Conservation (phyloP, 2,329 filamentous ascomycete species). For the Colletotrichum orbiculare region DNA sequence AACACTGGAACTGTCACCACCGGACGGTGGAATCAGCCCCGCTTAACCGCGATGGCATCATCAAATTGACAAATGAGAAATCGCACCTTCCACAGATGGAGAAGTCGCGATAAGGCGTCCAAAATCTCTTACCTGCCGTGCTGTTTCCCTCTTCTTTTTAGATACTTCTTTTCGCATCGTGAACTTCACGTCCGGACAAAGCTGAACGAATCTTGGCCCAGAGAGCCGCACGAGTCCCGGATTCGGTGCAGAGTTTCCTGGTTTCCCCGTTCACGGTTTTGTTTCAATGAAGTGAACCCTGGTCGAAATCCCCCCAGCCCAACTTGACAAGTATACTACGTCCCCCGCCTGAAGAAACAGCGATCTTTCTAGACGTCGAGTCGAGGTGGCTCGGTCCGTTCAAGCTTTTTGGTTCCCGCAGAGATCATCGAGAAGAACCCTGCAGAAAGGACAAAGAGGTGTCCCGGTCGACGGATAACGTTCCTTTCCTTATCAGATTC, state of each 20-base stretch:
- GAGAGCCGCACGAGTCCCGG: background rate
- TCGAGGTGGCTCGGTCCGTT: background rate
- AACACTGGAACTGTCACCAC: background rate
- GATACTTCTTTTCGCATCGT: background rate
- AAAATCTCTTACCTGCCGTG: constrained; percentile 16
- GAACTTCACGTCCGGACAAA: background rate
- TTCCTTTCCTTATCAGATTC: too few relatives aligned
- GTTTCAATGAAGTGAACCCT: constrained; percentile 11
- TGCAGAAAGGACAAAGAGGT: background rate
- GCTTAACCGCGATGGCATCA: constrained; percentile 33
- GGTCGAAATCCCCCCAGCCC: background rate
- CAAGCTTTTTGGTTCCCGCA: background rate
- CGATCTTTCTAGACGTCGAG: background rate
- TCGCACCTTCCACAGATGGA: constrained; percentile 28
- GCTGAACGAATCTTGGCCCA: background rate
- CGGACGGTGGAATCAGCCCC: constrained; percentile 28
- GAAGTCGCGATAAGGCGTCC: constrained; percentile 29
- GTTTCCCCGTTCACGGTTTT: too few relatives aligned
- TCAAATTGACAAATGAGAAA: constrained; percentile 33
- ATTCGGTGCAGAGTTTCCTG: background rate
- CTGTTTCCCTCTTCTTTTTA: background rate
- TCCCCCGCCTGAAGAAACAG: background rate
- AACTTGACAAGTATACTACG: background rate
- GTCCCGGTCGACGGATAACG: too few relatives aligned
- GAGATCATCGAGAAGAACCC: background rate